Evolutionary conservation across 441 rosid species (phyloP).

Genomic region (Eugenia klotzschiana): DNA sequence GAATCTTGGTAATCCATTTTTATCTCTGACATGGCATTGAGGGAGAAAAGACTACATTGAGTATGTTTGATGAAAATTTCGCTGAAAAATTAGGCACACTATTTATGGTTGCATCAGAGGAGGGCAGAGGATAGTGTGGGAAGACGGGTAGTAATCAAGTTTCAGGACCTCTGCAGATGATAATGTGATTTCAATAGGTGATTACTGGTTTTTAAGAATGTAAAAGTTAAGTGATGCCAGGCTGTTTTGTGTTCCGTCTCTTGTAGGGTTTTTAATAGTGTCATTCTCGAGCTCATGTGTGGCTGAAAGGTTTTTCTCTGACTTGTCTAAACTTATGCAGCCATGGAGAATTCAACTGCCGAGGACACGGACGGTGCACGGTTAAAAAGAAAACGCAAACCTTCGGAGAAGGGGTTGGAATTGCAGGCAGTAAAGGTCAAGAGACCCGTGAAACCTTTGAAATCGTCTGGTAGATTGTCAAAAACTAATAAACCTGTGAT

Average conservation of each 20-base stretch:
- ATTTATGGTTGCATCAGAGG: background rate
- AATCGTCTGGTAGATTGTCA: slow-evolving; percentile 40
- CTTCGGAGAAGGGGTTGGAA: slow-evolving; percentile 91
- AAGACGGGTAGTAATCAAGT: background rate
- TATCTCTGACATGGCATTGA: background rate
- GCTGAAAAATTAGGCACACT: background rate
- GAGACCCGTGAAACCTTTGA: slow-evolving; percentile 50
- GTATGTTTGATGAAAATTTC: background rate
- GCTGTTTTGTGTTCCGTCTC: background rate
- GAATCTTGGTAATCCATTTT: background rate
- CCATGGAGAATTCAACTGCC: slow-evolving; percentile 12
- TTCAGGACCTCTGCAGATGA: background rate
- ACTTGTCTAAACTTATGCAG: background rate
- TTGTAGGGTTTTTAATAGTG: background rate
- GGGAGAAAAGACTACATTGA: background rate
- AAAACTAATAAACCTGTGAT: slow-evolving; percentile 45
- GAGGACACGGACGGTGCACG: slow-evolving; percentile 71
- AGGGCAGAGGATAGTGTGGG: background rate
- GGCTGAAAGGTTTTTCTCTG: background rate
- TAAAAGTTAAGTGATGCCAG: background rate
- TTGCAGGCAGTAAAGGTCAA: slow-evolving; percentile 87
- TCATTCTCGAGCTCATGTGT: background rate
- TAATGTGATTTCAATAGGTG: background rate
- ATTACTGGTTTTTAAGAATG: background rate
- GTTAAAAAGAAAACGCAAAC: slow-evolving; percentile 66